These are phyloP conservation scores for Closterium sp. DNA, from an alignment of 139 green algal species.

Conservation along the genomic window DNA sequence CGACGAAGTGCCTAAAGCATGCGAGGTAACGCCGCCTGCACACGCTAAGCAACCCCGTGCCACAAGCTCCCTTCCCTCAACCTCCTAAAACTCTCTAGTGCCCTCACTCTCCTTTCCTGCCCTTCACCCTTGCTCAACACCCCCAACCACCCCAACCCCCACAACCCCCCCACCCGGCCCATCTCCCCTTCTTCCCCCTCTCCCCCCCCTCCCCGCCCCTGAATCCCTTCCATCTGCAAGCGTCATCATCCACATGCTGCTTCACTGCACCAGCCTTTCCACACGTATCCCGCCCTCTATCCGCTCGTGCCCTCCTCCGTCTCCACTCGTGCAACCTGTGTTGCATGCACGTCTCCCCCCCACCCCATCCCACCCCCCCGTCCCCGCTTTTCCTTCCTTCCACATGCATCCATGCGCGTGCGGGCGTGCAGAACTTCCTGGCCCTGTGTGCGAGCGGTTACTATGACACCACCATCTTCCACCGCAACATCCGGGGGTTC, in stretches of 20 bases:
- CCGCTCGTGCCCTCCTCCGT: not conserved
- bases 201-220: too few species aligned
- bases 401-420: not conserved
- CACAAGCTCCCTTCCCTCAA: not conserved
- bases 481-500: slow-evolving; percentile 58
- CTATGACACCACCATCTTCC: slow-evolving; percentile 90
- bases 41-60: not conserved
- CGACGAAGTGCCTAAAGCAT: slow-evolving; percentile 70
- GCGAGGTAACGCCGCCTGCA: slow-evolving; percentile 32
- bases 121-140: not conserved
- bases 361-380: too few species aligned
- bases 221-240: not conserved
- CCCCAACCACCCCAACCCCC: too few species aligned
- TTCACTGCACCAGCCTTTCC: not conserved
- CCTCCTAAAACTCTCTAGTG: not conserved
- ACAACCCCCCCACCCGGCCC: too few species aligned
- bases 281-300: not conserved
- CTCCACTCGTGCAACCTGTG: too few species aligned
- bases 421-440: slow-evolving; percentile 86
- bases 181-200: too few species aligned
- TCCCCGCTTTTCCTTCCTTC: not conserved
- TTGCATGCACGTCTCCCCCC: too few species aligned
- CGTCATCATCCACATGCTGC: not conserved
- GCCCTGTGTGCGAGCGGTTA: slow-evolving; percentile 85
- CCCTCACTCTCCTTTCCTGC: not conserved